Base-by-base conservation (phyloP, 768 basidiomycete genomes). In the Mycena galericulata region DNA sequence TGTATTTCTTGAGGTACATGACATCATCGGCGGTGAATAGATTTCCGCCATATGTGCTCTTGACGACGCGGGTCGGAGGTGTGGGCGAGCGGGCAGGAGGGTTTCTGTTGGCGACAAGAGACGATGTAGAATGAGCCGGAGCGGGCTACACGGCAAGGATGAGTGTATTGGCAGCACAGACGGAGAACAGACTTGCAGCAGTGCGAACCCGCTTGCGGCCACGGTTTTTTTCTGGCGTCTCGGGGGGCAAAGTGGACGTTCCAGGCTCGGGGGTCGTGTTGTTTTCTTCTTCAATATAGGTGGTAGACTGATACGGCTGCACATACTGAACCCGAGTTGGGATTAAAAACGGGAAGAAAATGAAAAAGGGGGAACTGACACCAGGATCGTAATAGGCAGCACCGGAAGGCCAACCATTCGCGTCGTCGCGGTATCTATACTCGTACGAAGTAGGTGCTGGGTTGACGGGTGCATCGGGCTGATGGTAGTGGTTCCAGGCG, bases 1-100 rank as follows among this genome's bases (percentile, higher is more conserved):
- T 96, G 75, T 96, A 96, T 75, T 89, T 91, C 75, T 94, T 94
- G 68, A 96, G 85, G 76, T 95, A 96, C 38, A 88, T 62, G 45
- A 96, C 88, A 75, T 96, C 94, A 53, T 95, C 94, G 2, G 90
- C 85, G 0, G 94, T 96, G 74, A 96, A 96, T 41, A 95, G 77
- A 75, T 96, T 95, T 17, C 94, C 94, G 47, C 94, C 94, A 73
- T 95, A 95, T 0, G 94, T 95, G 73, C 94, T 95, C 79, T 94
- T 95, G 75, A 96, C 90, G 24, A 95, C 90, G 18, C 93, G 88
- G 7, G 86, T 88, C 22, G 94, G 94, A 15, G 94, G 94, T 0
- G 93, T 93, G 4, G 94, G 94, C 26, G 94, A 95, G 3, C 94
- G 87, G 17, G 91, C 91, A 22, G 89, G 86, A 0, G 91, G 90